Base-by-base conservation (phyloP, 2,329 filamentous ascomycete genomes). In the Dactylellina drechsleri region DNA sequence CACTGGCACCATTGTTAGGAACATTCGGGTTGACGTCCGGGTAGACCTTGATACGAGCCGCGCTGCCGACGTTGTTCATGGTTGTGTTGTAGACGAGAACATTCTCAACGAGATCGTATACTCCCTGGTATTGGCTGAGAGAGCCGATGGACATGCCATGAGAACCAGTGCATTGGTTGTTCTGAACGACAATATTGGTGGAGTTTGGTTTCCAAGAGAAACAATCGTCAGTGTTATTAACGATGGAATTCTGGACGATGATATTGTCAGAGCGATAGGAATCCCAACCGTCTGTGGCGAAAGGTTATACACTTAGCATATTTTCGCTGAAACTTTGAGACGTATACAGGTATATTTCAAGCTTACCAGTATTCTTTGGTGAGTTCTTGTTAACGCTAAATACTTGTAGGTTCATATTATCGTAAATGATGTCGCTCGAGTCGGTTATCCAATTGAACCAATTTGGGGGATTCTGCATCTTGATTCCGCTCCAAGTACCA, bases 121-220 rank as follows among this genome's bases (percentile, higher is more conserved):
- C 85, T 26, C 84, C 85, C 8, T 82, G 78, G 79, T 92, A 91
- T 80, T 92, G 89, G 18, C 90, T 90, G 0, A 92, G 82, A 0
- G 88, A 90, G 6, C 90, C 90, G n/a, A 91, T 88, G 7, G 86
- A 89, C 77, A 92, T 91, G 43, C 90, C 90, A 79, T 92, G 90
- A 2, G 87, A 90, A 43, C 89, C 89, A 78, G 89, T 89, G 81
- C 90, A 92, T 71, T 83, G 82, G 4, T 91, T 82, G 75, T 89
- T 88, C 80, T 91, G 88, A 6, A 91, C 86, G 4, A 91, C 81
- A 8, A 91, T 87, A 77, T 90, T 85, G 50, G 88, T 91, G 78
- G 86, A 88, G 80, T 91, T 92, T 20, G 89, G 89, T 81, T 92
- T 92, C 84, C 91, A 91, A 0, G 88, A 89, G 12, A 92, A 87